Percentiles rank a stretch among this genome's conserved stretches.
Evolutionary conservation across 352 stramenopile genomes (phyloP).

Genomic region (Phytophthora litchii): DNA sequence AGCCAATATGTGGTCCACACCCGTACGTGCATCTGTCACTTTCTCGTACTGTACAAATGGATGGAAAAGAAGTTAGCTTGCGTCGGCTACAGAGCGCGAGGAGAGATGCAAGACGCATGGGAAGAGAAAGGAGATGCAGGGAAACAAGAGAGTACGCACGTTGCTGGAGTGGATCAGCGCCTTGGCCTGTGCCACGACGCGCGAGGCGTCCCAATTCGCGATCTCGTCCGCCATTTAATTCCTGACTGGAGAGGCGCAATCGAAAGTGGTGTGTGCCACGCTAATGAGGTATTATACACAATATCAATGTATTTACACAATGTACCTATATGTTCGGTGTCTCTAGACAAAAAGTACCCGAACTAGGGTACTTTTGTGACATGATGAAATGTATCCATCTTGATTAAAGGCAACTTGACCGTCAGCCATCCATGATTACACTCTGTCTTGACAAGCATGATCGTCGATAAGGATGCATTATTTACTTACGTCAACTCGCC

Average conservation of each 20-base stretch:
- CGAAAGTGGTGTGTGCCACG: not conserved
- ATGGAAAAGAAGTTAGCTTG: slow-evolving; percentile 15
- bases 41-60: slow-evolving; percentile 65
- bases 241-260: slow-evolving; percentile 15
- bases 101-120: not conserved
- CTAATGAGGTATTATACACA: not conserved
- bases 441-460: too few relatives aligned
- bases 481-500: too few relatives aligned
- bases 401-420: too few relatives aligned
- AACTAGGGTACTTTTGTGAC: too few relatives aligned
- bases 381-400: too few relatives aligned
- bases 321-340: not conserved
- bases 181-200: slow-evolving; percentile 64
- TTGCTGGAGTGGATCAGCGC: slow-evolving; percentile 79
- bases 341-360: too few relatives aligned
- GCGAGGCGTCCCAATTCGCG: slow-evolving; percentile 50
- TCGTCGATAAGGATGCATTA: too few relatives aligned
- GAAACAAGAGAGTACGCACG: slow-evolving; percentile 45
- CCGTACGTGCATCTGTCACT: slow-evolving; percentile 59
- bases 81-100: slow-evolving; percentile 14
- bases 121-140: slow-evolving; percentile 6
- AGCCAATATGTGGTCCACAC: slow-evolving; percentile 52
- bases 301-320: not conserved
- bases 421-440: too few relatives aligned
- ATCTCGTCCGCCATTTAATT: slow-evolving; percentile 41